Evolutionary conservation across 495 filamentous ascomycete genomes (phyloP).

Genomic region (Cetradonia linearis): DNA sequence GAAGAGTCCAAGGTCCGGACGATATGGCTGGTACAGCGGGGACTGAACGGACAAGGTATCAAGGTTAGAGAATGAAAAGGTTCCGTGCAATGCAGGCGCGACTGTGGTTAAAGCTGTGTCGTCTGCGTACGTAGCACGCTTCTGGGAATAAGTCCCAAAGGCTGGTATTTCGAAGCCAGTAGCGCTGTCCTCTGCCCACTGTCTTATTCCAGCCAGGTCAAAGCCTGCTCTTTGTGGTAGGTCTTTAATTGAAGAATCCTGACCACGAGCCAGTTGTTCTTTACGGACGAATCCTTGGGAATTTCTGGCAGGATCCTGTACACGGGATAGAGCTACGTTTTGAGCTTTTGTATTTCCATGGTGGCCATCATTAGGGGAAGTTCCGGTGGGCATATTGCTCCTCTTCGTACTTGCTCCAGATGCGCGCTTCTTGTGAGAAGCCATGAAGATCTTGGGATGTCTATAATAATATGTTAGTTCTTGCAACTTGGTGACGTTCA

Average conservation of each 20-base stretch:
- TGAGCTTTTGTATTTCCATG: constrained; percentile 15
- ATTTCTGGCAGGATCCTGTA: constrained; percentile 12
- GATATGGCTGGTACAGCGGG: constrained; percentile 17
- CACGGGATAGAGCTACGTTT: constrained; percentile 6
- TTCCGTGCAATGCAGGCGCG: constrained; percentile 6
- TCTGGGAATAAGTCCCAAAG: not conserved
- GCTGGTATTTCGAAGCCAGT: constrained; percentile 4
- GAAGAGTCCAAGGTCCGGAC: constrained; percentile 12
- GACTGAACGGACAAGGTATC: constrained; percentile 18
- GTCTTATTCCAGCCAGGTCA: constrained; percentile 12
- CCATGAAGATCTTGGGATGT: constrained; percentile 9
- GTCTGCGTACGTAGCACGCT: constrained; percentile 5
- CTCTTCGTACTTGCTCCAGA: constrained; percentile 14
- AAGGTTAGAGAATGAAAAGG: constrained; percentile 19
- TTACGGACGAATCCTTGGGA: not conserved
- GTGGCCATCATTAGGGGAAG: not conserved
- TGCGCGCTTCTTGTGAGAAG: constrained; percentile 13
- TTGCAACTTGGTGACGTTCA: not conserved
- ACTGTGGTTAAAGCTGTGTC: constrained; percentile 5
- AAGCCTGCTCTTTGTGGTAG: constrained; percentile 11
- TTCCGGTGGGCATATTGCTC: constrained; percentile 17
- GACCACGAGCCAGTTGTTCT: constrained; percentile 8
- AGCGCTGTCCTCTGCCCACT: constrained; percentile 22
- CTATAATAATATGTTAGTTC: constrained; percentile 11
- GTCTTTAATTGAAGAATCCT: constrained; percentile 10